A percentile compares a stretch with the other conserved stretches of the same genome.
Conservation (phyloP, 164 flowering plant species). For the Cinnamomum micranthum region DNA sequence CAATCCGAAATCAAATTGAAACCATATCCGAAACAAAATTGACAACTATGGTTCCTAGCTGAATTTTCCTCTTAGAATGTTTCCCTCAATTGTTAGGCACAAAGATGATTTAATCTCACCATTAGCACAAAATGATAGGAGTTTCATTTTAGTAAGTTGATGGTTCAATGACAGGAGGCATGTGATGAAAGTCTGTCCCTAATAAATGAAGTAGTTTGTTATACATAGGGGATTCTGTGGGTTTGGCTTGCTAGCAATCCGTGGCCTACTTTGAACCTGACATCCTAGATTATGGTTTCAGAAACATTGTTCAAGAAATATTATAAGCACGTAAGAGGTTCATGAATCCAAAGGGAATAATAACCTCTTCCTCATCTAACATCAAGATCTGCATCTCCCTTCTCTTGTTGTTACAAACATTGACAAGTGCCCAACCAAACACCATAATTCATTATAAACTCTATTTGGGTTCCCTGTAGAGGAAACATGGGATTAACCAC, state of each 20-base stretch:
- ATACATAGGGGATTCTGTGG: not conserved
- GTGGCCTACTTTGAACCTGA: not conserved
- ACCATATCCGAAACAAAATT: too few species aligned
- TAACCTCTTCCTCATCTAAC: slow-evolving; percentile 1
- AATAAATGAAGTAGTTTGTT: too few species aligned
- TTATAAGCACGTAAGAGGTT: not conserved
- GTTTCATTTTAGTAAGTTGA: too few species aligned
- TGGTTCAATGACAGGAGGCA: too few species aligned
- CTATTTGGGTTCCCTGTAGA: not conserved
- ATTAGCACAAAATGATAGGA: too few species aligned
- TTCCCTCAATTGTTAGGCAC: too few species aligned
- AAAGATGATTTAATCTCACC: too few species aligned
- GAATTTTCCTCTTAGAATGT: too few species aligned
- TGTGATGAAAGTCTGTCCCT: too few species aligned
- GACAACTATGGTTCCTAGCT: too few species aligned
- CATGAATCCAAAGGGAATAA: not conserved
- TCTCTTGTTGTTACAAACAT: not conserved
- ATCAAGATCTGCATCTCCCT: slow-evolving; percentile 2
- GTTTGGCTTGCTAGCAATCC: not conserved
- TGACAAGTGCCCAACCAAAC: not conserved
- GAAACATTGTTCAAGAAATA: slow-evolving; percentile 1
- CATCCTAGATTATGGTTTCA: not conserved
- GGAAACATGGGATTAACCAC: not conserved
- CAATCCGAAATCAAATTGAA: too few species aligned
- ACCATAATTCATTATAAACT: not conserved